phyloP scores from a whole-genome alignment of 225 moss, liverwort and hornwort genomes.

The Physcomitrellopsis africana region DNA sequence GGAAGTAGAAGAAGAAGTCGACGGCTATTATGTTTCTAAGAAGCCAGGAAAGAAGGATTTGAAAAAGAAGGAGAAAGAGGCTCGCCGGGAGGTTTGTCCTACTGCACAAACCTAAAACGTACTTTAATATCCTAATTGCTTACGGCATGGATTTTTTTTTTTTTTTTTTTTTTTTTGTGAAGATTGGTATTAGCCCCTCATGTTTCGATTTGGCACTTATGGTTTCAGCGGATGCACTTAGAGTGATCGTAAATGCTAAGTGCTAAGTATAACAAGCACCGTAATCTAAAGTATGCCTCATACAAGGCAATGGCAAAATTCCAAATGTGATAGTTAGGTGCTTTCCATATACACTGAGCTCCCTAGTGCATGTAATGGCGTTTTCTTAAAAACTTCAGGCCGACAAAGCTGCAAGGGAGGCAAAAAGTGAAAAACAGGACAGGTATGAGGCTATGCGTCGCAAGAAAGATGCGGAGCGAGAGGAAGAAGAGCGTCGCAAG shows the following conservation, averaged over 20 bases:
- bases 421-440: conserved; percentile 75
- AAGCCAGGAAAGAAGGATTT: conserved; percentile 72
- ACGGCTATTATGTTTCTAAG: conserved; percentile 68
- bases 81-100: conserved; percentile 72
- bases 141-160: neutral
- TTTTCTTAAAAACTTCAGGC: conserved; percentile 55
- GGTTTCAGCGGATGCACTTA: neutral
- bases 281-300: neutral
- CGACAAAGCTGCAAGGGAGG: conserved; percentile 77
- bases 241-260: neutral
- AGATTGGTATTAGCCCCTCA: neutral
- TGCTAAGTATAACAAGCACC: neutral
- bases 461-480: conserved; percentile 82
- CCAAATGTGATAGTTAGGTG: neutral
- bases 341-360: neutral
- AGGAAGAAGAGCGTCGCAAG: conserved; percentile 81
- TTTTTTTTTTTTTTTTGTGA: neutral
- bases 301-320: conserved; percentile 2
- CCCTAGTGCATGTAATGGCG: conserved; percentile 10
- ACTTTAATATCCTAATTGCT: neutral
- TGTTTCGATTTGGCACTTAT: conserved; percentile 8
- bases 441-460: conserved; percentile 59
- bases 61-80: conserved; percentile 87
- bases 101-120: neutral
- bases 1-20: conserved; percentile 54